phyloP scores from a whole-genome alignment of 345 rosid genomes.

The Schrenkiella parvula region DNA sequence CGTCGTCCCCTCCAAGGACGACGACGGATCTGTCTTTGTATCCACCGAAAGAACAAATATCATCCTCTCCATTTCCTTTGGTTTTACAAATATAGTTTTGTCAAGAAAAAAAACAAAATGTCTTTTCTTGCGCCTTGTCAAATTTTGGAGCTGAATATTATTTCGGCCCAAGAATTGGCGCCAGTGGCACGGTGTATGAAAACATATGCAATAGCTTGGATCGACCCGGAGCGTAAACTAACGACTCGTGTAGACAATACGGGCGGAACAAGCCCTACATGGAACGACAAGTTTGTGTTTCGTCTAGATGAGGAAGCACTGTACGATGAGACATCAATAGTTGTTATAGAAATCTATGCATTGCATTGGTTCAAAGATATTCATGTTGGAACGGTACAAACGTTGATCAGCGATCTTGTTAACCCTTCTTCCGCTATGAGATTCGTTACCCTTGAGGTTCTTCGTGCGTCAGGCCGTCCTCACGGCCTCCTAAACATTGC shows the following conservation, averaged over 20 bases:
- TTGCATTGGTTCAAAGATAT: constrained; percentile 74
- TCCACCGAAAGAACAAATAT: not conserved
- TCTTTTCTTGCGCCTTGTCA: constrained; percentile 53
- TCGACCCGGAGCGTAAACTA: constrained; percentile 60
- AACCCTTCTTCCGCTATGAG: constrained; percentile 45
- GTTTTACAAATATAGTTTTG: not conserved
- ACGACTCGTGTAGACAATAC: constrained; percentile 58
- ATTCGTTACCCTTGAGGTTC: constrained; percentile 70
- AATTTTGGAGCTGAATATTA: constrained; percentile 65
- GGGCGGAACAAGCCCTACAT: constrained; percentile 67
- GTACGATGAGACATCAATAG: constrained; percentile 55
- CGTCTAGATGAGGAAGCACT: constrained; percentile 73
- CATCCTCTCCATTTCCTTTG: not conserved
- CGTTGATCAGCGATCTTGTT: constrained; percentile 54
- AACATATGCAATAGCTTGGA: constrained; percentile 85
- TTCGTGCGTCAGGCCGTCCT: constrained; percentile 78
- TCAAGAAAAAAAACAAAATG: constrained; percentile 21
- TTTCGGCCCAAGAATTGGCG: constrained; percentile 73
- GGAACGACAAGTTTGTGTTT: constrained; percentile 90
- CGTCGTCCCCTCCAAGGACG: constrained; percentile 34
- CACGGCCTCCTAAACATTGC: constrained; percentile 86
- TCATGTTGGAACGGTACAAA: constrained; percentile 71
- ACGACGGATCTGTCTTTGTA: constrained; percentile 22
- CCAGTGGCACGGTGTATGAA: constrained; percentile 58
- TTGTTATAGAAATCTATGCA: constrained; percentile 78